These are phyloP conservation scores for Carpinus fangiana DNA, from an alignment of 306 rosid genomes.

Conservation along the genomic window DNA sequence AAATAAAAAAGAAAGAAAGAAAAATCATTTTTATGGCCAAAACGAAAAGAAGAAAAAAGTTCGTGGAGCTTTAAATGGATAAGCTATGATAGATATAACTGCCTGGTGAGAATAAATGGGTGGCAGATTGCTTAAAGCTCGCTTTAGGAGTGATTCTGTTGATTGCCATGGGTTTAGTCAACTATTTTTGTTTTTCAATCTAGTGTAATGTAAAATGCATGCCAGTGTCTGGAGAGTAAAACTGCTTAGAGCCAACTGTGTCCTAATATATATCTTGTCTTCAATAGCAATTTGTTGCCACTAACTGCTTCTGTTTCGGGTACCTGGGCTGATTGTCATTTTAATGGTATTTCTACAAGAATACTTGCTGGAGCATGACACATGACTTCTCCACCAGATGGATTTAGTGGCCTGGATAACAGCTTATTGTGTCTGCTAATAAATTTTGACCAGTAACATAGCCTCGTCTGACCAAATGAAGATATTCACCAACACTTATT, in stretches of 20 bases:
- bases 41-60: background rate
- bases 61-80: conserved; percentile 9
- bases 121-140: conserved; percentile 4
- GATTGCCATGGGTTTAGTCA: conserved; percentile 3
- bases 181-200: background rate
- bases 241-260: background rate
- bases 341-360: too few relatives aligned
- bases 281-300: too few relatives aligned
- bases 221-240: background rate
- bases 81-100: background rate
- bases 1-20: too few relatives aligned
- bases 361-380: too few relatives aligned
- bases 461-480: background rate
- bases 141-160: conserved; percentile 9
- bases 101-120: background rate
- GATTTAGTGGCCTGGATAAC: too few relatives aligned
- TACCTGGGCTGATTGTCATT: too few relatives aligned
- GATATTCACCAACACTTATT: conserved; percentile 16
- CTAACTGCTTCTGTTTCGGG: too few relatives aligned
- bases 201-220: conserved; percentile 20
- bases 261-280: background rate
- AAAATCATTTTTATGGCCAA: background rate
- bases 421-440: background rate
- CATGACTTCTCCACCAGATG: too few relatives aligned
- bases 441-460: background rate